Conservation (phyloP, 2,329 filamentous ascomycete species). For the Xylaria sp. region DNA sequence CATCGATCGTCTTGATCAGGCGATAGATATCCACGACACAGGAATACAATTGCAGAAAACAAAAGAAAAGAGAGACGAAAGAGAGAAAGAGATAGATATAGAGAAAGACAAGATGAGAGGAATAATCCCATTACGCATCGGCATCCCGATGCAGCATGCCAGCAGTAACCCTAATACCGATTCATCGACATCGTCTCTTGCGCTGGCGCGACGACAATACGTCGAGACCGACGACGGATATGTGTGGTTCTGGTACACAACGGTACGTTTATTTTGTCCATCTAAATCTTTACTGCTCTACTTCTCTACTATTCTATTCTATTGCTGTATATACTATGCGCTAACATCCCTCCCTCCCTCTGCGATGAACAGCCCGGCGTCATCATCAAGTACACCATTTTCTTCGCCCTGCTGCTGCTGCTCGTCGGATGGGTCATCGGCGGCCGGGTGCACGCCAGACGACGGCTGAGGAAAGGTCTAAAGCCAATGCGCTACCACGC, state of each 20-base stretch:
- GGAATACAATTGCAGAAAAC: no score
- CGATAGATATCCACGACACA: background rate
- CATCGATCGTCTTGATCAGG: background rate
- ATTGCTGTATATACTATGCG: no score
- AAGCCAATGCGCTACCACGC: conserved; percentile 73
- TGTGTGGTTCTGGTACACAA: conserved; percentile 42
- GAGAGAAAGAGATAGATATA: background rate
- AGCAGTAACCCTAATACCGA: background rate
- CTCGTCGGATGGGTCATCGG: conserved; percentile 67
- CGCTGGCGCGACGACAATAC: conserved; percentile 31
- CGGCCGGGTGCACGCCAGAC: conserved; percentile 73
- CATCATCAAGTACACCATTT: conserved; percentile 74
- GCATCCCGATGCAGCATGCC: conserved; percentile 16
- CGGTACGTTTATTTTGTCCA: conserved; percentile 25
- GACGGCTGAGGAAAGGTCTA: conserved; percentile 68
- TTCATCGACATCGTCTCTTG: background rate
- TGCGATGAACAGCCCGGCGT: conserved; percentile 56
- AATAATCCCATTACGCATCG: conserved; percentile 7
- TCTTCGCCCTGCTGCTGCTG: conserved; percentile 64
- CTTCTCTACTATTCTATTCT: no score
- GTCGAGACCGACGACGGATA: conserved; percentile 31
- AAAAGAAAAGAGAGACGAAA: background rate
- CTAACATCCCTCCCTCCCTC: background rate
- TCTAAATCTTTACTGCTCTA: background rate
- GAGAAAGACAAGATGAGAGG: conserved; percentile 1